Conservation (phyloP, 345 rosid genomes). For the Populus simonii region DNA sequence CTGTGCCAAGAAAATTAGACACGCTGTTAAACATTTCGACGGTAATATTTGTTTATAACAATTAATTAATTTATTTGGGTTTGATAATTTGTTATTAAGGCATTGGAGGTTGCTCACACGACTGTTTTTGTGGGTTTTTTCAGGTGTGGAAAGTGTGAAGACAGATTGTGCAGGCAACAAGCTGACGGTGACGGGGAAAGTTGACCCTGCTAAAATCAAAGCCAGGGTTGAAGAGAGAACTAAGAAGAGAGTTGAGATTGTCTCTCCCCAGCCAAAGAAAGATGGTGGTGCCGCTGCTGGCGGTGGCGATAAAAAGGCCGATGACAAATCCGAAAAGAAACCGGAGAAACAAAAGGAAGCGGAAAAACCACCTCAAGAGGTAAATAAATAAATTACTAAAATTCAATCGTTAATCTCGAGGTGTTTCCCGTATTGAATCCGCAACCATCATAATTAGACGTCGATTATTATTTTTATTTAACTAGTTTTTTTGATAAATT, state of each 20-base stretch:
- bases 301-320: conserved; percentile 20
- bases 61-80: background rate
- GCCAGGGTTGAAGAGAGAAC: conserved; percentile 33
- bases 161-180: conserved; percentile 31
- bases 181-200: conserved; percentile 43
- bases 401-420: background rate
- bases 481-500: background rate
- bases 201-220: conserved; percentile 34
- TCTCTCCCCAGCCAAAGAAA: conserved; percentile 34
- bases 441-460: background rate
- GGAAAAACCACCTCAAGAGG: conserved; percentile 35
- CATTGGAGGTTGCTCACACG: background rate
- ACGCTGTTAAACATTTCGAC: conserved; percentile 23
- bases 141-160: conserved; percentile 39
- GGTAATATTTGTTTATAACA: conserved; percentile 3
- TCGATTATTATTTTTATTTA: background rate
- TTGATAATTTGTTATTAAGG: background rate
- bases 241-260: conserved; percentile 29
- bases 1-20: conserved; percentile 57
- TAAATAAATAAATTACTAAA: background rate
- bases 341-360: conserved; percentile 25
- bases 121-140: background rate
- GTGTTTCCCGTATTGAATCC: background rate
- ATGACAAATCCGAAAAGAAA: conserved; percentile 34
- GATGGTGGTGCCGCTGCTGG: conserved; percentile 20